Evolutionary conservation across 2,329 filamentous ascomycete genomes (phyloP).

Genomic region (Clathrospora elynae): DNA sequence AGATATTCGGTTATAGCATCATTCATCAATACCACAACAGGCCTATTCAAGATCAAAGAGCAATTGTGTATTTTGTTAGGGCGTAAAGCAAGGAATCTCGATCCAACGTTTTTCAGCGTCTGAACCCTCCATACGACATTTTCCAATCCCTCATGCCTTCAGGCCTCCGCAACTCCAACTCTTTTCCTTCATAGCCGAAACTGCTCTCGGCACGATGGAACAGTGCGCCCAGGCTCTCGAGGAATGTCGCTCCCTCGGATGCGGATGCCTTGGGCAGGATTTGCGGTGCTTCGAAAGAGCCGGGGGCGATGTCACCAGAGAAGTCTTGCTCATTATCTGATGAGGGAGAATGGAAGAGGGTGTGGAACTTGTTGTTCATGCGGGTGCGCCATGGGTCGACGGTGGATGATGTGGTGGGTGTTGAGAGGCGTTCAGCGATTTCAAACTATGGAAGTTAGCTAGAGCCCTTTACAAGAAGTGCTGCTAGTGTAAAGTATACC

Average conservation of each 20-base stretch:
- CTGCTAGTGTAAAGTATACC: slow-evolving; percentile 22
- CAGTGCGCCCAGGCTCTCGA: slow-evolving; percentile 30
- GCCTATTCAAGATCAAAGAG: too few relatives aligned
- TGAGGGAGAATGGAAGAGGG: slow-evolving; percentile 25
- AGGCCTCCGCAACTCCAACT: slow-evolving; percentile 40
- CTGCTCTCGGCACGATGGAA: slow-evolving; percentile 29
- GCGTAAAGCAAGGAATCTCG: too few relatives aligned
- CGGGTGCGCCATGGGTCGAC: slow-evolving; percentile 21
- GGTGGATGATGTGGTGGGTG: slow-evolving; percentile 23
- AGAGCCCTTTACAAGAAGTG: background rate
- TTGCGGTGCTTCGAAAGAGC: slow-evolving; percentile 41
- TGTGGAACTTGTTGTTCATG: slow-evolving; percentile 30
- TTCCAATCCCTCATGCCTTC: slow-evolving; percentile 42
- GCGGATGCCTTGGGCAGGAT: slow-evolving; percentile 36
- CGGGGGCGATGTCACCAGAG: slow-evolving; percentile 45
- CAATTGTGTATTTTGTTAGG: too few relatives aligned
- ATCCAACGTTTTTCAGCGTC: slow-evolving; percentile 14
- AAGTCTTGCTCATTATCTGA: slow-evolving; percentile 32
- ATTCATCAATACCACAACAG: too few relatives aligned
- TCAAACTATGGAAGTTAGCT: slow-evolving; percentile 35
- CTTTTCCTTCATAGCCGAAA: slow-evolving; percentile 45
- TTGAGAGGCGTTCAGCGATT: slow-evolving; percentile 39
- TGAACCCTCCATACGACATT: slow-evolving; percentile 22
- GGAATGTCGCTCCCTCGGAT: slow-evolving; percentile 18
- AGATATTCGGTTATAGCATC: background rate